Conservation (phyloP, 176 grass and related monocot species). For the Oryza glaberrima region DNA sequence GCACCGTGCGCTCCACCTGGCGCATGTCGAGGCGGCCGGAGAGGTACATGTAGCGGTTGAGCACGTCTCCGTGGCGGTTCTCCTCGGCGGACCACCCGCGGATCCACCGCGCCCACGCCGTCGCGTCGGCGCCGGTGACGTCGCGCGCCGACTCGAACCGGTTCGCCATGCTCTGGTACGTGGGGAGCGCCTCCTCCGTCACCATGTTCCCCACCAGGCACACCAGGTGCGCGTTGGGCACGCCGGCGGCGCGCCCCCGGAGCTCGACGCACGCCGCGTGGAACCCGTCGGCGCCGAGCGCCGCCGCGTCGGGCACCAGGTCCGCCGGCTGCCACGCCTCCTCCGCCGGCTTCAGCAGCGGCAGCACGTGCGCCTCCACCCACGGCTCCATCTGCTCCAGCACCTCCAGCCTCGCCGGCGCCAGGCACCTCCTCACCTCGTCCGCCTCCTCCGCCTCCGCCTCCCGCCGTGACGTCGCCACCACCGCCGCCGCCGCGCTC, state of each 20-base stretch:
- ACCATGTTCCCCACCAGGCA: slow-evolving; percentile 70
- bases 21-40: slow-evolving; percentile 79
- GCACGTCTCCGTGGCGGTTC: slow-evolving; percentile 89
- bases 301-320: slow-evolving; percentile 59
- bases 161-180: slow-evolving; percentile 74
- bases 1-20: slow-evolving; percentile 76
- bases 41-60: slow-evolving; percentile 81
- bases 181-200: slow-evolving; percentile 82
- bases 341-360: slow-evolving; percentile 68
- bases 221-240: slow-evolving; percentile 62
- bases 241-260: slow-evolving; percentile 36
- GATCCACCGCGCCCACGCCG: slow-evolving; percentile 83
- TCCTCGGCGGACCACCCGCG: slow-evolving; percentile 85
- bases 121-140: slow-evolving; percentile 59
- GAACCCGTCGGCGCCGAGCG: slow-evolving; percentile 53
- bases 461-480: not conserved
- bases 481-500: not conserved
- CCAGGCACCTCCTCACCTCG: slow-evolving; percentile 31
- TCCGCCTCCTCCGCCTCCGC: not conserved
- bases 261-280: slow-evolving; percentile 49
- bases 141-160: slow-evolving; percentile 53
- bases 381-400: slow-evolving; percentile 62
- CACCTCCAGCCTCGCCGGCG: slow-evolving; percentile 59
- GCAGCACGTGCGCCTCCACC: slow-evolving; percentile 51
- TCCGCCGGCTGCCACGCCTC: slow-evolving; percentile 72